These are phyloP conservation scores for Baorangia bicolor DNA, from an alignment of 768 basidiomycete species.

Conservation along the genomic window DNA sequence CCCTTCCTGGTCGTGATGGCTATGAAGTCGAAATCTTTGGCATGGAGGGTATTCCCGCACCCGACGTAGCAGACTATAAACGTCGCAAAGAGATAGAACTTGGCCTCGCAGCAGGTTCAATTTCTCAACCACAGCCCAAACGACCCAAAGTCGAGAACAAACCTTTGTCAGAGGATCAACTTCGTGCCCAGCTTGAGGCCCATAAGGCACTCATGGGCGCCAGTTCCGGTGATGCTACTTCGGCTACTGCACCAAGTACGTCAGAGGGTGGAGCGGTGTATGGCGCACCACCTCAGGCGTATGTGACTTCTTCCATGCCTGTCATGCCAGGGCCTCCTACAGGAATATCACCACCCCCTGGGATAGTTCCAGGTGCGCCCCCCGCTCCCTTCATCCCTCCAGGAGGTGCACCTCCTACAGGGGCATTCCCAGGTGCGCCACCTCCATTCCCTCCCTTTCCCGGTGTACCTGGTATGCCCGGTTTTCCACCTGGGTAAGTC, in stretches of 20 bases:
- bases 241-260: conserved; percentile 37
- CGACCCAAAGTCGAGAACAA: conserved; percentile 79
- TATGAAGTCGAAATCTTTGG: conserved; percentile 99
- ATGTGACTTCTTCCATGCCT: conserved; percentile 45
- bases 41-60: conserved; percentile 96
- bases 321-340: conserved; percentile 25
- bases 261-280: conserved; percentile 55
- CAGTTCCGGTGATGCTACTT: conserved; percentile 34
- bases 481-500: conserved; percentile 59
- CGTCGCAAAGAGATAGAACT: conserved; percentile 93
- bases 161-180: conserved; percentile 76
- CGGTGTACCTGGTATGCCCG: conserved; percentile 45
- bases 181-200: conserved; percentile 80
- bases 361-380: conserved; percentile 44
- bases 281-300: conserved; percentile 72
- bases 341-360: conserved; percentile 39
- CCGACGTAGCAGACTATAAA: conserved; percentile 94
- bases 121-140: conserved; percentile 78
- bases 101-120: conserved; percentile 78
- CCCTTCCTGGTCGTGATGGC: conserved; percentile 92
- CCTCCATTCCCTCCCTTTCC: conserved; percentile 43
- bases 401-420: conserved; percentile 37
- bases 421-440: conserved; percentile 37
- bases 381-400: conserved; percentile 40
- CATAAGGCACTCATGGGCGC: conserved; percentile 92